These are phyloP conservation scores for Chimonanthus praecox DNA, from an alignment of 164 flowering plant species.

Conservation along the genomic window DNA sequence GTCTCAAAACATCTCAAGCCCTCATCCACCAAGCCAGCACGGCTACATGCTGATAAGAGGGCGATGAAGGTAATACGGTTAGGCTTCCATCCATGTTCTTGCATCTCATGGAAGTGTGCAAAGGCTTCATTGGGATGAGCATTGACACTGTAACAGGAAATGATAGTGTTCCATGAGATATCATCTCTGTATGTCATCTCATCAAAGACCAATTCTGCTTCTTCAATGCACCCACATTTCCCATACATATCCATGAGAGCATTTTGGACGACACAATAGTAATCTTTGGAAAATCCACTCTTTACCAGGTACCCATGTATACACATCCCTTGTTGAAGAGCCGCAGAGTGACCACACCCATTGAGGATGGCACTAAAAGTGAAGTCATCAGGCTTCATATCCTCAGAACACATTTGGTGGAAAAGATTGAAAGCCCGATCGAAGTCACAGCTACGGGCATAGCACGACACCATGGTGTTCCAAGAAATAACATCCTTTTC, in stretches of 20 bases:
- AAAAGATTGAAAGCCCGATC: constrained; percentile 18
- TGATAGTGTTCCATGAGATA: constrained; percentile 28
- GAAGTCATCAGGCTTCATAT: constrained; percentile 20
- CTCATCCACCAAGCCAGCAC: constrained; percentile 23
- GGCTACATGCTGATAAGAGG: constrained; percentile 26
- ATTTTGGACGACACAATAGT: constrained; percentile 16
- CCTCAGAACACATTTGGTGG: constrained; percentile 17
- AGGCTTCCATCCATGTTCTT: constrained; percentile 20
- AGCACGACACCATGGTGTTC: constrained; percentile 24
- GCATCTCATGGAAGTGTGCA: constrained; percentile 21
- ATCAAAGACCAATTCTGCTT: constrained; percentile 18
- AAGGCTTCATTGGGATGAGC: constrained; percentile 15
- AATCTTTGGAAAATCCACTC: constrained; percentile 18
- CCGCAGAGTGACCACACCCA: constrained; percentile 21
- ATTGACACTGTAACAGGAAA: constrained; percentile 19
- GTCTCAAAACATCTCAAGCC: constrained; percentile 15
- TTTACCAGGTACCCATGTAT: constrained; percentile 17
- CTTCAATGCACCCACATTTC: constrained; percentile 25
- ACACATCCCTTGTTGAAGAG: constrained; percentile 16
- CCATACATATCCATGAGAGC: constrained; percentile 27
- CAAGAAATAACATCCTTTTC: constrained; percentile 26
- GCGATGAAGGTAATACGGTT: constrained; percentile 24
- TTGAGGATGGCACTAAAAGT: constrained; percentile 21
- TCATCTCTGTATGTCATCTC: constrained; percentile 17
- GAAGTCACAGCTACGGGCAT: constrained; percentile 14